Evolutionary conservation across 352 stramenopile genomes (phyloP), one percentile per base, ranked within the genome.

Genomic region (Phytophthora pluvialis): DNA sequence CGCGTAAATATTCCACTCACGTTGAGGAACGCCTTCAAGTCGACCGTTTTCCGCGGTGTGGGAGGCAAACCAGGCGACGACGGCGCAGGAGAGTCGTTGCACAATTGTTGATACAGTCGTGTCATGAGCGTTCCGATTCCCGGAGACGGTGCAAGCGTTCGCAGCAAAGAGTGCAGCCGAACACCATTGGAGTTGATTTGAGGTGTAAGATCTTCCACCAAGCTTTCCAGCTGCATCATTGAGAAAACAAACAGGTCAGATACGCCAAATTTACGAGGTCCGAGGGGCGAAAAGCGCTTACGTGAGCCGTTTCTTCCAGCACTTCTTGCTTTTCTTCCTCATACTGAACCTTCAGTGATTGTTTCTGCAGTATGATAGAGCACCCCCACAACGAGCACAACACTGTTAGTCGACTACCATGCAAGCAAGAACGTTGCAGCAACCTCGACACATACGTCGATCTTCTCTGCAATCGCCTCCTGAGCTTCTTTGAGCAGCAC

Each of bases 61-160:
- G 54, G 25, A 63, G 40, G 61, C n/a, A 73, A 8, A n/a, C 64
- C 38, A 25, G 16, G 15, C 39, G 52, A 28, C 16, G 70, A 62
- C 15, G 55, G 32, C 26, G 49, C 18, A 48, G 35, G 36, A 33
- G 49, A 60, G 48, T 85, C 74, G 25, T 54, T 72, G 46, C 74
- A 74, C n/a, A 93, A 61, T 51, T 93, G 81, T 63, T 93, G 83
- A 62, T 83, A 87, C 31, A 93, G 52, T 3, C 84, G 81, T 21
- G 81, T 91, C 84, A 91, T 93, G 31, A 93, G 62, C 38, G 84
- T 87, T 31, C 84, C 84, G 12, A 88, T 84, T 16, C 72, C 82
- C 3, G 84, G 66, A 39, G 71, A 77, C 9, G 78, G 77, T 25
- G 84, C 84, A 28, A 93, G 70, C 28, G 78, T 88, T 4, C 81